Evolutionary conservation across 1,284 basidiomycete species (phyloP).

Genomic region (Cerioporus squamosus): DNA sequence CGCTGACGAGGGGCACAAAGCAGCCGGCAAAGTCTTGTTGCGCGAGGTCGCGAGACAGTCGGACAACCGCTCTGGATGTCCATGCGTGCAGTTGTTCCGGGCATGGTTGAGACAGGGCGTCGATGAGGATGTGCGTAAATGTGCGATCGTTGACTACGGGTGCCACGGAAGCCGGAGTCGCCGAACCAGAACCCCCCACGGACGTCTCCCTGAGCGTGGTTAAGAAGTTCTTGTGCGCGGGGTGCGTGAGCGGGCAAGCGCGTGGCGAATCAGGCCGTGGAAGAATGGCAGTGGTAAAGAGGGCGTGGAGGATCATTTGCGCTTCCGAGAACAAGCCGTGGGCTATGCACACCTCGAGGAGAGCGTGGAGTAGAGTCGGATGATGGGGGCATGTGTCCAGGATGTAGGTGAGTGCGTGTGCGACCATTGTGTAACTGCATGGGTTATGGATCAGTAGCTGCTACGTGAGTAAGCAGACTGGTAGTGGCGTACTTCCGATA

Average conservation of each 20-base stretch:
- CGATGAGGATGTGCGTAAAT: slow-evolving; percentile 27
- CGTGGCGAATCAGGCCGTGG: slow-evolving; percentile 22
- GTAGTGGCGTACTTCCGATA: slow-evolving; percentile 49
- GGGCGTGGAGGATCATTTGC: slow-evolving; percentile 41
- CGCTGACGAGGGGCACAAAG: slow-evolving; percentile 28
- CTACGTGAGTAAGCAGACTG: not conserved
- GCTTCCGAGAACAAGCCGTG: slow-evolving; percentile 48
- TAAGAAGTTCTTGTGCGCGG: slow-evolving; percentile 47
- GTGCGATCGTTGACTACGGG: slow-evolving; percentile 25
- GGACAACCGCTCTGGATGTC: slow-evolving; percentile 43
- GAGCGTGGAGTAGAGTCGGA: slow-evolving; percentile 47
- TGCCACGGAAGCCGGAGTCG: not conserved
- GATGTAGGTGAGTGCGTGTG: slow-evolving; percentile 55
- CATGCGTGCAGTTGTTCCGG: slow-evolving; percentile 34
- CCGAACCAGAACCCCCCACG: no score
- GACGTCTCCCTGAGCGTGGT: slow-evolving; percentile 41
- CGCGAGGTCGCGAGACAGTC: slow-evolving; percentile 37
- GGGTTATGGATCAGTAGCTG: not conserved
- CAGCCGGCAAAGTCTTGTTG: slow-evolving; percentile 28
- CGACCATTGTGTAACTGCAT: slow-evolving; percentile 48
- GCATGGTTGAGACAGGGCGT: slow-evolving; percentile 17
- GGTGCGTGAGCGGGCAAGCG: slow-evolving; percentile 31
- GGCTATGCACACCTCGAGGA: slow-evolving; percentile 52
- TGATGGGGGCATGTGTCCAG: slow-evolving; percentile 48
- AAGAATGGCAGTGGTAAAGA: slow-evolving; percentile 41